Evolutionary conservation across 208 protist species (phyloP).

Genomic region (Trypanosoma congolense): DNA sequence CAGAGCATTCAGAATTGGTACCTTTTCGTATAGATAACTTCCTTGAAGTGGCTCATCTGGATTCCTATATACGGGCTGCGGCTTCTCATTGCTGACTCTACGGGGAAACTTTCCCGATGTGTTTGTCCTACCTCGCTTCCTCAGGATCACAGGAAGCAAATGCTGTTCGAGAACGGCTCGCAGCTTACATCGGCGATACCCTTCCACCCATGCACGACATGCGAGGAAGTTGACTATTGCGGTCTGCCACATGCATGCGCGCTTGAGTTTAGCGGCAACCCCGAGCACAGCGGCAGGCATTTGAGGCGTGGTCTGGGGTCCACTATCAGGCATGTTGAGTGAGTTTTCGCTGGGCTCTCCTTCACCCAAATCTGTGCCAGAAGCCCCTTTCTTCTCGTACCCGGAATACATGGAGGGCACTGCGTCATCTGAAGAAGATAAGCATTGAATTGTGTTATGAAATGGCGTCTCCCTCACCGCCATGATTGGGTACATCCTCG

Average conservation of each 20-base stretch:
- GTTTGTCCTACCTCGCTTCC: slow-evolving; percentile 40
- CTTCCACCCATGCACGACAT: slow-evolving; percentile 30
- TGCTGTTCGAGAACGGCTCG: slow-evolving; percentile 48
- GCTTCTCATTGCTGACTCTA: not conserved
- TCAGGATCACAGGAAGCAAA: slow-evolving; percentile 60
- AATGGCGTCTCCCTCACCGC: slow-evolving; percentile 63
- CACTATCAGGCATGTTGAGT: not conserved
- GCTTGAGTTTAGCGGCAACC: slow-evolving; percentile 58
- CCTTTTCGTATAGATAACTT: slow-evolving; percentile 52
- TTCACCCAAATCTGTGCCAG: not conserved
- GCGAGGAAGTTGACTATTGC: slow-evolving; percentile 39
- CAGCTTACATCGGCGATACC: slow-evolving; percentile 49
- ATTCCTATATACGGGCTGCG: not conserved
- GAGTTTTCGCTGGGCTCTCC: not conserved
- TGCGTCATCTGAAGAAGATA: not conserved
- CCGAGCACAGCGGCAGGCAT: slow-evolving; percentile 32
- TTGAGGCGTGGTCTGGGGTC: slow-evolving; percentile 5
- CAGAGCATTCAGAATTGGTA: slow-evolving; percentile 53
- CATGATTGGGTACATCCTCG: slow-evolving; percentile 72
- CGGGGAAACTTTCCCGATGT: not conserved
- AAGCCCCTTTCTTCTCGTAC: not conserved
- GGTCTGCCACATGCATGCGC: slow-evolving; percentile 73
- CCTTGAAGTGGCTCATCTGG: slow-evolving; percentile 28
- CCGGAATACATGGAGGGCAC: not conserved
- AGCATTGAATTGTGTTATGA: slow-evolving; percentile 38